phyloP scores from a whole-genome alignment of 257 asterid genomes.

The Handroanthus guayacan region DNA sequence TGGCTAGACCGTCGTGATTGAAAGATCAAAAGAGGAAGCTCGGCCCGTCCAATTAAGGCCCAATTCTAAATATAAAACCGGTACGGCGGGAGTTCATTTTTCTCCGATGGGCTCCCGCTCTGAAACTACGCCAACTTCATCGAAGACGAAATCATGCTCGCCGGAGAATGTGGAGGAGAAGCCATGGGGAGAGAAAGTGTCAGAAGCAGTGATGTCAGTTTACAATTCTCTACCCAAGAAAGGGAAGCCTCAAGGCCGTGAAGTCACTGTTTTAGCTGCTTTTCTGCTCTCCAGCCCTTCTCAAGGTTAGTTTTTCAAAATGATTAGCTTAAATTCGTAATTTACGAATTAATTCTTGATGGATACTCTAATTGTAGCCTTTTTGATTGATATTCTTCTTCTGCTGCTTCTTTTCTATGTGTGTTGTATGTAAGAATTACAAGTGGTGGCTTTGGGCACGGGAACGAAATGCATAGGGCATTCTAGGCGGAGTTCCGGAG shows the following conservation, averaged over 20 bases:
- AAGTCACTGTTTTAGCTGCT: conserved; percentile 95
- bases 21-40: not conserved
- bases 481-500: conserved; percentile 64
- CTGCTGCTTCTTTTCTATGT: not conserved
- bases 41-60: not conserved
- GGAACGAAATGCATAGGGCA: conserved; percentile 93
- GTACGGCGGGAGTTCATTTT: not conserved
- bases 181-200: conserved; percentile 63
- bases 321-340: not conserved
- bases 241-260: conserved; percentile 98
- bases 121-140: conserved; percentile 23
- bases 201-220: conserved; percentile 55
- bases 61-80: not conserved
- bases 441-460: conserved; percentile 87
- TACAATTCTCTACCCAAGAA: conserved; percentile 77
- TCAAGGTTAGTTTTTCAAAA: conserved; percentile 53
- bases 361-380: not conserved
- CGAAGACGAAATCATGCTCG: conserved; percentile 35
- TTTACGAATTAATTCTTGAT: not conserved
- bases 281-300: conserved; percentile 73
- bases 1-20: not conserved
- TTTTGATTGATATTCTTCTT: not conserved
- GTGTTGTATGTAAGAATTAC: conserved; percentile 51
- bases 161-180: conserved; percentile 39
- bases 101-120: conserved; percentile 43